phyloP scores from a whole-genome alignment of 2,329 filamentous ascomycete species.

The Penicillium corylophilum region DNA sequence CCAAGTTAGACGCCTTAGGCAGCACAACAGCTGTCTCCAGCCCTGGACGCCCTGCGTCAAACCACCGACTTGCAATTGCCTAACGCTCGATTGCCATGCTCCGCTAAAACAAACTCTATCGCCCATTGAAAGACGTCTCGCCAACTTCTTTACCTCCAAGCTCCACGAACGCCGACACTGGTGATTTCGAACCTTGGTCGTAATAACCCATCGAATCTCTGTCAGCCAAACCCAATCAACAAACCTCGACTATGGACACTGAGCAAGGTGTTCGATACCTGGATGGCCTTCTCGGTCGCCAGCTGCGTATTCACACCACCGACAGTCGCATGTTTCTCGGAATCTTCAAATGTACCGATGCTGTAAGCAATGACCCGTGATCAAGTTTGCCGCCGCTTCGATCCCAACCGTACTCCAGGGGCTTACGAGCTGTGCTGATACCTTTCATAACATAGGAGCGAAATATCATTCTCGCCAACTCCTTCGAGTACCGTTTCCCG shows the following conservation, averaged over 20 bases:
- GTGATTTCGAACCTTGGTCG: background rate
- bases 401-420: background rate
- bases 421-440: conserved; percentile 6
- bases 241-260: conserved; percentile 34
- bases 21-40: background rate
- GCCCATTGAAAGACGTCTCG: background rate
- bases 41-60: background rate
- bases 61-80: background rate
- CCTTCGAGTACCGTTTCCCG: conserved; percentile 86
- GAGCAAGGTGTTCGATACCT: conserved; percentile 40
- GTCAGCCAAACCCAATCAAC: background rate
- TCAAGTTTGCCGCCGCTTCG: background rate
- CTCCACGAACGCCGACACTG: background rate
- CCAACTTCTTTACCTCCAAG: background rate
- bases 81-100: background rate
- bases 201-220: background rate
- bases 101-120: background rate
- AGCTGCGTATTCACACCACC: conserved; percentile 73
- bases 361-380: conserved; percentile 54
- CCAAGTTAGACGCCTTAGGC: conserved; percentile 5
- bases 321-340: conserved; percentile 89
- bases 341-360: conserved; percentile 90
- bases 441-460: conserved; percentile 60
- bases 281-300: conserved; percentile 70
- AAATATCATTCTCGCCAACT: conserved; percentile 81